Percentiles rank a stretch among this genome's conserved stretches.
phyloP scores from a whole-genome alignment of 257 asterid genomes.

The Plantago major region DNA sequence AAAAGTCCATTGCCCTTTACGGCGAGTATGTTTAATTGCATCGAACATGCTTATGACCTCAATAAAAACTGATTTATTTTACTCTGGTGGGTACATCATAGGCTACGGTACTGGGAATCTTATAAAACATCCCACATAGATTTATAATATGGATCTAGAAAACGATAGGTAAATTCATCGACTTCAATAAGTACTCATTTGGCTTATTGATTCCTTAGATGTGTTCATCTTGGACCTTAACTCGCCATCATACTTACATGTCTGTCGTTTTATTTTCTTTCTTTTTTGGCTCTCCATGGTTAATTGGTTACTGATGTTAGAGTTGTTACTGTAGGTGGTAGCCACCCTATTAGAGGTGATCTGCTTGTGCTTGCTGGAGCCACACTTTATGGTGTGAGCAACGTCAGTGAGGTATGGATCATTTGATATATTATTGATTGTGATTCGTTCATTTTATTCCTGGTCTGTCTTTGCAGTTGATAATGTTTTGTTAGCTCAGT shows the following conservation, averaged over 20 bases:
- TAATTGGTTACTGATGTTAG: conserved; percentile 12
- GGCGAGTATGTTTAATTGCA: background rate
- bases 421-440: conserved; percentile 7
- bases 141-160: background rate
- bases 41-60: background rate
- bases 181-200: too few relatives aligned
- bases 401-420: conserved; percentile 77
- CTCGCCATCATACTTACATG: background rate
- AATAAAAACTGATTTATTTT: background rate
- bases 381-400: conserved; percentile 77
- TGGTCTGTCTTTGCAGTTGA: background rate
- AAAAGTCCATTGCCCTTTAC: background rate
- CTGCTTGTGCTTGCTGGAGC: conserved; percentile 80
- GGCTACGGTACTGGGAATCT: background rate
- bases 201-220: too few relatives aligned
- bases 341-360: conserved; percentile 80
- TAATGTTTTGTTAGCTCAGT: background rate
- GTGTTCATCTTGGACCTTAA: conserved; percentile 4
- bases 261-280: background rate
- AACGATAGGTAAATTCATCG: background rate
- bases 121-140: background rate
- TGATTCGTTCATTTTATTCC: conserved; percentile 10
- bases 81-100: background rate
- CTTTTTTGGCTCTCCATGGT: background rate
- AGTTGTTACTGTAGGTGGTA: conserved; percentile 50